These are phyloP conservation scores for Chrysoporthe puriensis DNA, from an alignment of 2,329 filamentous ascomycete genomes.

Conservation along the genomic window DNA sequence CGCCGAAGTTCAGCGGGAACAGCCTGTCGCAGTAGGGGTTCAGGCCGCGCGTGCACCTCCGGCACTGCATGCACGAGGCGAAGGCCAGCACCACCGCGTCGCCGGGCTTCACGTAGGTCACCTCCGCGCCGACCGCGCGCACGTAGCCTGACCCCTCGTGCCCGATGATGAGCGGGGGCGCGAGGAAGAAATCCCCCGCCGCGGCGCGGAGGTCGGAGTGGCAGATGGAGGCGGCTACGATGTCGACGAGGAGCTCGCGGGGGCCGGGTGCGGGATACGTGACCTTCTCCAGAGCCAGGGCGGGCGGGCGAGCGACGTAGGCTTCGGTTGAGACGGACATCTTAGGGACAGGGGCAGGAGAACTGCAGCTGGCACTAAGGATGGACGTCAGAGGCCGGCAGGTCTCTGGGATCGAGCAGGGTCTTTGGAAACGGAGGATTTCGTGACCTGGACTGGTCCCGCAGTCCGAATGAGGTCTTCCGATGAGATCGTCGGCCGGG, in stretches of 20 bases:
- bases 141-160: constrained; percentile 31
- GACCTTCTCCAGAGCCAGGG: constrained; percentile 13
- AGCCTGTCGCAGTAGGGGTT: constrained; percentile 21
- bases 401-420: no score
- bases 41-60: constrained; percentile 1
- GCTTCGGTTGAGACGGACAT: constrained; percentile 21
- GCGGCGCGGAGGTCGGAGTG: constrained; percentile 23
- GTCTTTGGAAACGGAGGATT: no score
- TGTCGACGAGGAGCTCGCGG: constrained; percentile 22
- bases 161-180: constrained; percentile 25
- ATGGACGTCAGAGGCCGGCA: no score
- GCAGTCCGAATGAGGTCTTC: no score
- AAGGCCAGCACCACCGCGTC: constrained; percentile 30
- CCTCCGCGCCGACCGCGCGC: constrained; percentile 27
- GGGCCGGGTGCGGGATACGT: constrained; percentile 14
- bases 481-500: no score
- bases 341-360: neutral
- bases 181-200: constrained; percentile 20
- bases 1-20: constrained; percentile 18
- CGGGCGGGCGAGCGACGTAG: constrained; percentile 18
- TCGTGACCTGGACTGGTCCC: no score
- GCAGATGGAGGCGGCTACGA: constrained; percentile 20
- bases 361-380: neutral
- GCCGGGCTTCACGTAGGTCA: constrained; percentile 28
- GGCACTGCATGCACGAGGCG: constrained; percentile 21